Evolutionary conservation across 2,329 filamentous ascomycete species (phyloP), one percentile per base, ranked within the genome.

Genomic region (Fusarium longipes): DNA sequence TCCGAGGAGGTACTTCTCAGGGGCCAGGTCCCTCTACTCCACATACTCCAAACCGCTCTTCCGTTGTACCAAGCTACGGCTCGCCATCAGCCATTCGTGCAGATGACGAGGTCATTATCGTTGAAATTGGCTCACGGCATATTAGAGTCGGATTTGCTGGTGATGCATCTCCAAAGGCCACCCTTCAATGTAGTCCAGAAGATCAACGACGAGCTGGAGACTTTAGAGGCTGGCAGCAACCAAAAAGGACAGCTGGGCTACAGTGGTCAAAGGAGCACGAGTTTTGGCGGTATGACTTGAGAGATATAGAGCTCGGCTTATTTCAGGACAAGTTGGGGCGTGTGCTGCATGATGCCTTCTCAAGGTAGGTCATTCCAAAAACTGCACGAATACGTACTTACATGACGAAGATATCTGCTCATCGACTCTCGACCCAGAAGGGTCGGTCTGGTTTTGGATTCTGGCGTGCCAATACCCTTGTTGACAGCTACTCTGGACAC

Each of bases 271-370:
- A 82, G 25, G 86, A 89, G 11, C 81, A 87, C 69, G 89, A 97
- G 81, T 82, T 98, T 38, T 99, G 94, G 90, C 85, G 85, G 57
- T 85, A 88, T 70, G 92, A 98, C 75, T 73, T 97, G 61, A 85
- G 89, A 52, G 83, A 87, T 11, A 76, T 92, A 14, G 92, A 98
- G 73, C 76, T 97, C 60, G 93, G 90, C 0, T 80, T 98, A 44
- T 87, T 97, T 1, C 89, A 91, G 65, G 95, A 98, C 77, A 95
- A 92, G 78, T 84, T 99, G 52, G 96, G 97, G 77, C 86, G 93
- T 51, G 87, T 90, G 8, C 79, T 98, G 72, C 86, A 93, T 52
- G 92, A 95, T 70, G 90, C 91, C 12, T 94, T 96, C 75, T 91
- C 90, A 65, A 94, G 91, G 84, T 93, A 86, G 75, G 60, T 39